Conservation (phyloP, 2,329 filamentous ascomycete species). For the Zasmidium angulare region DNA sequence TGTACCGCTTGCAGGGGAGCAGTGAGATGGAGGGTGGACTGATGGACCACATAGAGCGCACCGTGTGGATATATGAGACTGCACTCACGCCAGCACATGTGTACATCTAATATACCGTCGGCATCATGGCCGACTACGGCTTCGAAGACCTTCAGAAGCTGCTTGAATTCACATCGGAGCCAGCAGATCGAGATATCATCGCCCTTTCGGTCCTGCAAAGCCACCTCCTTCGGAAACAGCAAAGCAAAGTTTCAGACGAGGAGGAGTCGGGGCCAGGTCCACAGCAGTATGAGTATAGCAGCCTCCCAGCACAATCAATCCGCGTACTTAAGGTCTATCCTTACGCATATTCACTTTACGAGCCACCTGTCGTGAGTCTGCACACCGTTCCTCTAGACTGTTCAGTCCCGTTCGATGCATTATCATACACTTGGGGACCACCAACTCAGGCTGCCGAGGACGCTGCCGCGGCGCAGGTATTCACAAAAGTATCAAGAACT, state of each 20-base stretch:
- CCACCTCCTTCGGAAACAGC: background rate
- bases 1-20: no score
- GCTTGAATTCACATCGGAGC: no score
- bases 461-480: background rate
- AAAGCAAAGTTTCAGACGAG: no score
- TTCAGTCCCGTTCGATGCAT: background rate
- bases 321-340: background rate
- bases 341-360: background rate
- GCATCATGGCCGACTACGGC: no score
- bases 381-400: background rate
- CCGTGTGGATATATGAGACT: no score
- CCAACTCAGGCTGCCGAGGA: background rate
- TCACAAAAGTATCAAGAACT: background rate
- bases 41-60: no score
- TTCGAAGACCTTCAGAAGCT: no score
- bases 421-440: background rate
- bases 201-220: background rate
- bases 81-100: no score
- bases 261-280: no score
- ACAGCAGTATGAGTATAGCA: background rate
- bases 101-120: no score
- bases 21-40: no score
- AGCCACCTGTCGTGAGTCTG: background rate
- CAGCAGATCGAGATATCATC: no score
- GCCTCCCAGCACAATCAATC: background rate